A percentile compares a stretch with the other conserved stretches of the same genome.
Conservation (phyloP, 768 basidiomycete genomes). For the Pisolithus tinctorius region DNA sequence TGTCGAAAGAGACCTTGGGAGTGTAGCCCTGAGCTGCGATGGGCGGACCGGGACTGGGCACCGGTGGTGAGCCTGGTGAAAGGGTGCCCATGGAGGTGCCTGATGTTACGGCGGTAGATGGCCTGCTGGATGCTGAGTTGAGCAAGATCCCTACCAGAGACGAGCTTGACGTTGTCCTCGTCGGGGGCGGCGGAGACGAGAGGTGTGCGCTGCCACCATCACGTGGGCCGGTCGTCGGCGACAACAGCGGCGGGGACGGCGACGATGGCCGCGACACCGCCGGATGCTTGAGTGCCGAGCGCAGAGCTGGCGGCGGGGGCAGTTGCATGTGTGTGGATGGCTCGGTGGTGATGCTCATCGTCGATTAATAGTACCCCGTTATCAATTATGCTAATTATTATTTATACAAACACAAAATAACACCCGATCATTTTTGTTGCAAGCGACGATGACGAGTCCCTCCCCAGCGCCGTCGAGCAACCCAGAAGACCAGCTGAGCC, state of each 20-base stretch:
- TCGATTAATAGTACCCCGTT: background rate
- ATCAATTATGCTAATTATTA: conserved; percentile 5
- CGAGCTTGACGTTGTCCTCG: conserved; percentile 11
- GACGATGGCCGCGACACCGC: conserved; percentile 9
- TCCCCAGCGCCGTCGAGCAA: conserved; percentile 1
- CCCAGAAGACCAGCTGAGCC: background rate
- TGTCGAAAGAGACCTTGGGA: conserved; percentile 70
- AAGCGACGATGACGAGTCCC: conserved; percentile 4
- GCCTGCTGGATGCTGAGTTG: conserved; percentile 5
- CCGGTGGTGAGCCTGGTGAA: conserved; percentile 8
- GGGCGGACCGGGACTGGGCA: conserved; percentile 9
- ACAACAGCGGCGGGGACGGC: conserved; percentile 9
- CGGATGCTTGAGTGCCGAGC: conserved; percentile 8
- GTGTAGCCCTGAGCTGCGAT: conserved; percentile 29
- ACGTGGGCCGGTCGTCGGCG: conserved; percentile 18
- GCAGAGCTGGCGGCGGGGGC: background rate
- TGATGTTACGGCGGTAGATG: conserved; percentile 14
- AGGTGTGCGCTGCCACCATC: background rate
- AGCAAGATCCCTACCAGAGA: conserved; percentile 14
- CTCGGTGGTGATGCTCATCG: background rate
- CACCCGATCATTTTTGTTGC: background rate
- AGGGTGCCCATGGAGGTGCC: conserved; percentile 11
- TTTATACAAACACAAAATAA: background rate
- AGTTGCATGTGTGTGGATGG: background rate
- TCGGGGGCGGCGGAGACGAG: conserved; percentile 1